A percentile compares a stretch with the other conserved stretches of the same genome.
Conservation (phyloP, 768 basidiomycete genomes). For the Mycena albidolilacea region DNA sequence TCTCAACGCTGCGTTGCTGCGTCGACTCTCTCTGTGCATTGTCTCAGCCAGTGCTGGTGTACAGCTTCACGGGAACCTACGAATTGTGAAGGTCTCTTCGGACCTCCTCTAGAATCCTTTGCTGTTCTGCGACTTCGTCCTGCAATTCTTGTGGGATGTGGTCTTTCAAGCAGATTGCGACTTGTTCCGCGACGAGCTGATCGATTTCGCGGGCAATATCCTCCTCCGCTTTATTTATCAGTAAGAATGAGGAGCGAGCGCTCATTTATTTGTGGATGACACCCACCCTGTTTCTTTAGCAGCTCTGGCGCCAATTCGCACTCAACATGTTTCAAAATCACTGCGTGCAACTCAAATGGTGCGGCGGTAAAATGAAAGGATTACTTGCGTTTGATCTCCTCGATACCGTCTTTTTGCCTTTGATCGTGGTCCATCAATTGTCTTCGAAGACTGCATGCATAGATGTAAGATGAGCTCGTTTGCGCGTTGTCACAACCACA, state of each 20-base stretch:
- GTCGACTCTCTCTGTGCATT: constrained; percentile 66
- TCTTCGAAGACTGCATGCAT: constrained; percentile 55
- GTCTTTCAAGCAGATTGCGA: constrained; percentile 60
- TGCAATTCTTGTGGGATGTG: constrained; percentile 66
- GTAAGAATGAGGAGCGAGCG: neutral
- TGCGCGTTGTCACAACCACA: constrained; percentile 42
- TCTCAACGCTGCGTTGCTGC: constrained; percentile 65
- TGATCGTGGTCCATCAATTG: constrained; percentile 61
- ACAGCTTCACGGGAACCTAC: constrained; percentile 53
- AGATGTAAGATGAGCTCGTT: constrained; percentile 7
- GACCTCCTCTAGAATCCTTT: constrained; percentile 61
- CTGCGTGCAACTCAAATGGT: constrained; percentile 45
- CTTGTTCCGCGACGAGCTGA: constrained; percentile 64
- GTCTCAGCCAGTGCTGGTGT: neutral
- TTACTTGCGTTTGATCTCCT: constrained; percentile 64
- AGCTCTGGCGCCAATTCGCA: constrained; percentile 57
- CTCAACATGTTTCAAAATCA: constrained; percentile 61
- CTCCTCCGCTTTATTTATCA: constrained; percentile 56
- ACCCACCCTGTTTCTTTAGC: constrained; percentile 61
- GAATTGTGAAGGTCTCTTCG: constrained; percentile 68
- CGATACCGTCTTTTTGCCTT: constrained; percentile 58
- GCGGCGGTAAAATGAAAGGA: neutral
- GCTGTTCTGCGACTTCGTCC: constrained; percentile 61
- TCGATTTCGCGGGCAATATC: constrained; percentile 66
- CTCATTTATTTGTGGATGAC: neutral